phyloP scores from a whole-genome alignment of 805 yeast species.

The Peterozyma xylosa region DNA sequence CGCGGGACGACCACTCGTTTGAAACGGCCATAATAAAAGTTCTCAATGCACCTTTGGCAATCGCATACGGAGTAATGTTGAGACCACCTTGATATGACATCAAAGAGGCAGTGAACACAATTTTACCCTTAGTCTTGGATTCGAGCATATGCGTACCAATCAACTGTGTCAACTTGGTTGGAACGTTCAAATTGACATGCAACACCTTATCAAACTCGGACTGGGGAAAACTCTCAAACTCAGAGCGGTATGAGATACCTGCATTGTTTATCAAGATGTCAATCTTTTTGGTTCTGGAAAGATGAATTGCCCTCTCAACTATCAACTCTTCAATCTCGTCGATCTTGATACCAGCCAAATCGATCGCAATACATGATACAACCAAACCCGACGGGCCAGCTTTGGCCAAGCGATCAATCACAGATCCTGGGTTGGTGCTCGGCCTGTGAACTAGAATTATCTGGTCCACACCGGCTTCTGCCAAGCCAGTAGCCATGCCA shows the following conservation, averaged over 20 bases:
- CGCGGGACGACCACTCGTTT: constrained; percentile 36
- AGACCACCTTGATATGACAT: constrained; percentile 33
- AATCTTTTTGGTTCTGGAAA: constrained; percentile 20
- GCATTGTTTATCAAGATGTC: constrained; percentile 28
- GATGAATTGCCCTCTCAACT: constrained; percentile 20
- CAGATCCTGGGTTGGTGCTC: constrained; percentile 18
- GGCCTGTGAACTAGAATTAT: constrained; percentile 32
- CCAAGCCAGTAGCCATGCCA: constrained; percentile 42
- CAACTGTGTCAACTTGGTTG: constrained; percentile 27
- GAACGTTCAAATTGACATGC: constrained; percentile 31
- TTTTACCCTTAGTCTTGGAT: constrained; percentile 26
- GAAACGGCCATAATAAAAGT: constrained; percentile 28
- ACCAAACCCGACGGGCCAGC: constrained; percentile 16
- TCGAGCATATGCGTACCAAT: constrained; percentile 29
- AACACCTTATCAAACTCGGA: constrained; percentile 29
- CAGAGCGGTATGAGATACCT: constrained; percentile 24
- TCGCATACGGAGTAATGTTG: constrained; percentile 28
- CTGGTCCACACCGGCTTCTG: constrained; percentile 37
- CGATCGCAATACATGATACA: constrained; percentile 18
- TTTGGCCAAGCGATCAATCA: constrained; percentile 18
- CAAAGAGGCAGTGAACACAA: constrained; percentile 34
- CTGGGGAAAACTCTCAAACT: constrained; percentile 27
- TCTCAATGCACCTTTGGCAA: constrained; percentile 34
- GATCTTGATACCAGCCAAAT: constrained; percentile 19
- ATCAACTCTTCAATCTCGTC: constrained; percentile 21